These are phyloP conservation scores for Leccinum pachyderme DNA, from an alignment of 1,284 basidiomycete genomes.

Conservation along the genomic window DNA sequence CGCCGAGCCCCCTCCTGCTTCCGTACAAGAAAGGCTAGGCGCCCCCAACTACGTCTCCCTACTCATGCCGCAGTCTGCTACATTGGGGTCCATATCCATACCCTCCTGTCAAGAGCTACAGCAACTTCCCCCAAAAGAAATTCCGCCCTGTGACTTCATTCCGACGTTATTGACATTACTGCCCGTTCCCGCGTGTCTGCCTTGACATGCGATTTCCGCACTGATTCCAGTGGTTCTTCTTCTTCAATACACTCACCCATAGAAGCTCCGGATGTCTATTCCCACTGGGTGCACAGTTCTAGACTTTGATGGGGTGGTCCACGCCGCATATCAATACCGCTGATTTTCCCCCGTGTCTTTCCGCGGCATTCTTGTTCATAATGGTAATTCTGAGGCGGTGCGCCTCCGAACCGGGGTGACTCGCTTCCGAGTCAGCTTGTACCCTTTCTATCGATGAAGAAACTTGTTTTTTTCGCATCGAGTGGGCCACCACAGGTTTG, in stretches of 20 bases:
- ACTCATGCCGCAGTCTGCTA: neutral
- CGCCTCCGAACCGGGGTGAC: conserved; percentile 11
- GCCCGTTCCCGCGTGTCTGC: conserved; percentile 24
- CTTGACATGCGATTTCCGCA: conserved; percentile 21
- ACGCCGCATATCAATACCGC: conserved; percentile 1
- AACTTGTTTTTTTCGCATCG: neutral
- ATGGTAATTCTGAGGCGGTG: conserved; percentile 18
- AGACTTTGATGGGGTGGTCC: neutral
- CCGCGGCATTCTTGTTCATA: conserved; percentile 6
- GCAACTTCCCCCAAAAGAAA: conserved; percentile 20
- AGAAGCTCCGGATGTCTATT: neutral
- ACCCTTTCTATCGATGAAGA: neutral
- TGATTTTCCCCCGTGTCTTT: conserved; percentile 9
- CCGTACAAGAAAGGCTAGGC: neutral
- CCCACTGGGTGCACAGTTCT: neutral
- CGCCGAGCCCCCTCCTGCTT: neutral
- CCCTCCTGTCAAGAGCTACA: conserved; percentile 22
- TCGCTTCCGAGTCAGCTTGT: conserved; percentile 13
- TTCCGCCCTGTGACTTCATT: conserved; percentile 12
- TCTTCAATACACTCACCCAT: conserved; percentile 1
- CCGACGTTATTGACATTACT: conserved; percentile 15
- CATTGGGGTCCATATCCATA: conserved; percentile 13
- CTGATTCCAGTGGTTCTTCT: conserved; percentile 5
- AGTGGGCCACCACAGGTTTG: neutral
- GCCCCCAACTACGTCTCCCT: neutral